Base-by-base conservation (phyloP, 2,329 filamentous ascomycete species). In the Phoma sp. region DNA sequence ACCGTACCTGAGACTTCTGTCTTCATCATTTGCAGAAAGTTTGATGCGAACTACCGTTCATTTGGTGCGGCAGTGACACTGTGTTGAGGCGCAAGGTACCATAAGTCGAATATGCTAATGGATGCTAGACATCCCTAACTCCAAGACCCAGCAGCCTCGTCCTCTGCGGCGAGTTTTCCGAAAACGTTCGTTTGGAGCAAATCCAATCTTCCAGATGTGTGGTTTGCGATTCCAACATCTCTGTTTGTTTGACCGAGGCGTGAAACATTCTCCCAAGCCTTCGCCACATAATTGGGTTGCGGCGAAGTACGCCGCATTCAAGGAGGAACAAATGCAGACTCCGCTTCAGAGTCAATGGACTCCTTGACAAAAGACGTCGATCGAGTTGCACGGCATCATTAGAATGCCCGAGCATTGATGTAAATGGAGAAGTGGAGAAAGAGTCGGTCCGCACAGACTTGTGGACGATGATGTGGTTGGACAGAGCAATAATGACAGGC, bases 21-120 rank as follows among this genome's bases (percentile, higher is more conserved):
- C 27, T 47, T 18, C 18, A 14, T 18, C 18, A 18, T 18, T 18
- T 18, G 18, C 18, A 13, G 27, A 11, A 13, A 18, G 1, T 4
- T 38, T 32, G 37, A 47, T 47, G 38, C 38, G 27, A 47, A 38
- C 22, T 23, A 18, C 33, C 14, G 38, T 53, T 46, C 14, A 25
- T 32, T 18, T 4, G 25, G 32, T 33, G 25, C 32, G 32, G n/a
- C 29, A 45, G 14, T 30, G 6, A 36, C 4, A 3, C 48, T 18
- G 35, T 47, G 51, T 53, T 53, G 51, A 53, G 51, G 51, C 51
- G 51, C 51, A 54, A 54, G 51, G 51, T 54, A 37, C 27, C 33
- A 29, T 8, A 4, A 11, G 25, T 40, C 23, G 33, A 48, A 39
- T 35, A 35, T 44, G 14, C 45, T 40, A 40, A 41, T 27, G 27